These are phyloP conservation scores for Kodamaea kaohsiungensis DNA, from an alignment of 805 yeast species.

Conservation along the genomic window DNA sequence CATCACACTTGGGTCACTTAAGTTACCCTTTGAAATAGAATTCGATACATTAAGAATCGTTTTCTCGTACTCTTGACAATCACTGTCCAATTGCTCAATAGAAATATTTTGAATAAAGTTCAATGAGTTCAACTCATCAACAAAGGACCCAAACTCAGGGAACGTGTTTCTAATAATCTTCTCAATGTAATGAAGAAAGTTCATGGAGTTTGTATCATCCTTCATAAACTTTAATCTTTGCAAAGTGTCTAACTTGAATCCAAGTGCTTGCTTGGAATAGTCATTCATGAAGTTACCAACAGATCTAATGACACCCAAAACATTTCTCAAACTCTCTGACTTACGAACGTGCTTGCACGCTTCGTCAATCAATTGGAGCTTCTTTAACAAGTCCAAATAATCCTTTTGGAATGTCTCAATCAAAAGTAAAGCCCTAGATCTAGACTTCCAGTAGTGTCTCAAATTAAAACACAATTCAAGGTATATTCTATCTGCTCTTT, in stretches of 20 bases:
- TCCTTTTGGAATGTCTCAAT: conserved; percentile 75
- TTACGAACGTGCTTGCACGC: conserved; percentile 68
- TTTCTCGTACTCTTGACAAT: conserved; percentile 63
- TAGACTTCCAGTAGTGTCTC: conserved; percentile 87
- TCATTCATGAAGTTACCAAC: conserved; percentile 98
- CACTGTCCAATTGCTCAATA: conserved; percentile 76
- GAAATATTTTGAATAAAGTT: conserved; percentile 68
- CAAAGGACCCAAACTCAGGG: conserved; percentile 74
- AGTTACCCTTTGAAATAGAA: conserved; percentile 78
- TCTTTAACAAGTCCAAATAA: conserved; percentile 66
- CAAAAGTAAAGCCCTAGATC: conserved; percentile 80
- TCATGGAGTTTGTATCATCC: conserved; percentile 82
- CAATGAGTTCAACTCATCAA: conserved; percentile 68
- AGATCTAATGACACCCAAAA: conserved; percentile 80
- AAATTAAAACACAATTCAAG: conserved; percentile 81
- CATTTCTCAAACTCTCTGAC: conserved; percentile 66
- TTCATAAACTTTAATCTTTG: conserved; percentile 89
- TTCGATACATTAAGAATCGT: conserved; percentile 68
- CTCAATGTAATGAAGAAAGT: conserved; percentile 91
- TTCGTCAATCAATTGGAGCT: conserved; percentile 67
- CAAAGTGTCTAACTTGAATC: conserved; percentile 87
- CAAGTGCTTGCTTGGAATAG: conserved; percentile 85
- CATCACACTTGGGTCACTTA: conserved; percentile 73
- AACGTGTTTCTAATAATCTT: conserved; percentile 79
- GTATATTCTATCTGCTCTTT: conserved; percentile 83